These are phyloP conservation scores for Saturnispora dispora DNA, from an alignment of 805 yeast species.

Conservation along the genomic window DNA sequence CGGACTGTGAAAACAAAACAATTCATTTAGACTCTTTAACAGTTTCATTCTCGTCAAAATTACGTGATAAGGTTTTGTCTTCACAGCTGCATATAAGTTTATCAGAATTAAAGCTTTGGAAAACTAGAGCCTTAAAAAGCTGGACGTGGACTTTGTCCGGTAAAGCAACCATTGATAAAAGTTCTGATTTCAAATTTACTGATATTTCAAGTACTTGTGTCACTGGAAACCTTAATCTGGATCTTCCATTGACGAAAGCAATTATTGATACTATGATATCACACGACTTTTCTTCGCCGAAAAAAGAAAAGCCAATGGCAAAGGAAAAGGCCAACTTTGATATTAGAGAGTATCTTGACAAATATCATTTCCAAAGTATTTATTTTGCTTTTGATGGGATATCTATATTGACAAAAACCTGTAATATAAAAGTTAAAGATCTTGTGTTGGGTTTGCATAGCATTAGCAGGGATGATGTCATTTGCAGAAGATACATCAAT, in stretches of 20 bases:
- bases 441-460: conserved; percentile 8
- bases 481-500: conserved; percentile 2
- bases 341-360: conserved; percentile 5
- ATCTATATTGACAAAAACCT: neutral
- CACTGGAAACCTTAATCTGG: conserved; percentile 6
- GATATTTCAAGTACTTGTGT: conserved; percentile 6
- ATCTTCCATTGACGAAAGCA: neutral
- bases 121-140: conserved; percentile 1
- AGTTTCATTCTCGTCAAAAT: conserved; percentile 6
- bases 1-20: neutral
- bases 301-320: neutral
- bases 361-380: conserved; percentile 4
- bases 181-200: neutral
- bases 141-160: conserved; percentile 11
- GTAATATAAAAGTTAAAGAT: conserved; percentile 8
- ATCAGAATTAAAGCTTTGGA: conserved; percentile 5
- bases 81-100: conserved; percentile 8
- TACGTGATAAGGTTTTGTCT: neutral
- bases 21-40: conserved; percentile 12
- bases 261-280: neutral
- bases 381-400: conserved; percentile 13
- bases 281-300: neutral
- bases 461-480: conserved; percentile 6
- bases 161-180: neutral
- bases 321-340: neutral